A percentile compares a stretch with the other conserved stretches of the same genome.
Conservation (phyloP, 306 rosid species). For the Quercus glauca region DNA sequence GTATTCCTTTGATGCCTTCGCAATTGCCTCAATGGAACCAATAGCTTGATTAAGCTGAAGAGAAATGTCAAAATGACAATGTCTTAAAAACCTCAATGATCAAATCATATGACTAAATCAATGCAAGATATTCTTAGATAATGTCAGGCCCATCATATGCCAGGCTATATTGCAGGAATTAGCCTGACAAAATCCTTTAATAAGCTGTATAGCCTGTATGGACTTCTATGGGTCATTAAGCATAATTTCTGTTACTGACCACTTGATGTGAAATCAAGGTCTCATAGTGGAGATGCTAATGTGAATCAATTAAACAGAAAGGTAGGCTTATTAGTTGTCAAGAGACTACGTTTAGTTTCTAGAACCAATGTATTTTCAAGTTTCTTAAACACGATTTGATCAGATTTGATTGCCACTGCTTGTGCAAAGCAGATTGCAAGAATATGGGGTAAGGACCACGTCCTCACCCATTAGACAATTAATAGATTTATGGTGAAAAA, state of each 20-base stretch:
- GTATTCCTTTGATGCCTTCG: constrained; percentile 69
- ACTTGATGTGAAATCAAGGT: not conserved
- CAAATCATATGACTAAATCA: not conserved
- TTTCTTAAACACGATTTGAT: not conserved
- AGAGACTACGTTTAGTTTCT: not conserved
- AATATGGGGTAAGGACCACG: not conserved
- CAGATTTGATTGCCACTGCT: not conserved
- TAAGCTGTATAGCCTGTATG: not conserved
- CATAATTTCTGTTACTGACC: not conserved
- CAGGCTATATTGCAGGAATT: not conserved
- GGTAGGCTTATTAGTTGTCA: not conserved
- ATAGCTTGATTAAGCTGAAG: constrained; percentile 82
- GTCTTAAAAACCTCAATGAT: constrained; percentile 10
- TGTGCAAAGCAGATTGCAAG: not conserved
- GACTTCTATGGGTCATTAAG: not conserved
- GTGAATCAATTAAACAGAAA: not conserved
- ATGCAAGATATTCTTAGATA: not conserved
- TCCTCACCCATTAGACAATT: not conserved
- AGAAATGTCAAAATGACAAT: constrained; percentile 30
- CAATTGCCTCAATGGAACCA: constrained; percentile 85
- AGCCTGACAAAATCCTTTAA: not conserved
- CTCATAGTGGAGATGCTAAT: not conserved
- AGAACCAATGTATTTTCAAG: not conserved
- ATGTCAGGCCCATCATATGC: not conserved
- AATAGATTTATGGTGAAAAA: not conserved